phyloP scores from a whole-genome alignment of 768 basidiomycete genomes.

The Boletus bicolor region DNA sequence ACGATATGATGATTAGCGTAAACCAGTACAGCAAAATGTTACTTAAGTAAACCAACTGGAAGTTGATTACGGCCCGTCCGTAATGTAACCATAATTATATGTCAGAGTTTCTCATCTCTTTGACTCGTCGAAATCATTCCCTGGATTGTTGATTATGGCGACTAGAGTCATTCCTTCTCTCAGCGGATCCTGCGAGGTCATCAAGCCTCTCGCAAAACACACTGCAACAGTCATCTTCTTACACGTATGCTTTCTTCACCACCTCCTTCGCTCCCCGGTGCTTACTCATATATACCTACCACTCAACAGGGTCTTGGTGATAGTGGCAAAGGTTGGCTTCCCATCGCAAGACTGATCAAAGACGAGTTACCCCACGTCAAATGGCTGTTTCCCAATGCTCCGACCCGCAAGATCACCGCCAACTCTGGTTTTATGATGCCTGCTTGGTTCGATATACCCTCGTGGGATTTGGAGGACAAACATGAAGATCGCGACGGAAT shows the following conservation, averaged over 20 bases:
- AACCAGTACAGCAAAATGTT: too few relatives aligned
- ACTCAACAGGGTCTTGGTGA: conserved; percentile 67
- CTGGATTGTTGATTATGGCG: conserved; percentile 7
- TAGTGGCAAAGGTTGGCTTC: conserved; percentile 71
- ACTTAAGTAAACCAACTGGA: too few relatives aligned
- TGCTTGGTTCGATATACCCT: conserved; percentile 80
- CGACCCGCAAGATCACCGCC: conserved; percentile 58
- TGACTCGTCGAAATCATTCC: not conserved
- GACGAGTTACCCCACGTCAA: conserved; percentile 68
- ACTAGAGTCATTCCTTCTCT: conserved; percentile 20
- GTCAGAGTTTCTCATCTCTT: not conserved
- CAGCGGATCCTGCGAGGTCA: conserved; percentile 39
- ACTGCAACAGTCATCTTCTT: conserved; percentile 87
- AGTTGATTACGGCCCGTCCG: too few relatives aligned
- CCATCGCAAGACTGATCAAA: conserved; percentile 68
- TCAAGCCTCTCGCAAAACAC: conserved; percentile 59
- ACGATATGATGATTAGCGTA: too few relatives aligned
- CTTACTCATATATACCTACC: not conserved
- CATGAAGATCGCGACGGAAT: conserved; percentile 64
- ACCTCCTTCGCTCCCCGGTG: not conserved
- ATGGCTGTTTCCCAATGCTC: conserved; percentile 60
- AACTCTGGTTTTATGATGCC: conserved; percentile 71
- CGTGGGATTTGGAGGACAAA: conserved; percentile 52
- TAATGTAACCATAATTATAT: too few relatives aligned
- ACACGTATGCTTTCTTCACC: conserved; percentile 55